Base-by-base conservation (phyloP, 2,329 filamentous ascomycete genomes). In the Trichoderma arundinaceum region DNA sequence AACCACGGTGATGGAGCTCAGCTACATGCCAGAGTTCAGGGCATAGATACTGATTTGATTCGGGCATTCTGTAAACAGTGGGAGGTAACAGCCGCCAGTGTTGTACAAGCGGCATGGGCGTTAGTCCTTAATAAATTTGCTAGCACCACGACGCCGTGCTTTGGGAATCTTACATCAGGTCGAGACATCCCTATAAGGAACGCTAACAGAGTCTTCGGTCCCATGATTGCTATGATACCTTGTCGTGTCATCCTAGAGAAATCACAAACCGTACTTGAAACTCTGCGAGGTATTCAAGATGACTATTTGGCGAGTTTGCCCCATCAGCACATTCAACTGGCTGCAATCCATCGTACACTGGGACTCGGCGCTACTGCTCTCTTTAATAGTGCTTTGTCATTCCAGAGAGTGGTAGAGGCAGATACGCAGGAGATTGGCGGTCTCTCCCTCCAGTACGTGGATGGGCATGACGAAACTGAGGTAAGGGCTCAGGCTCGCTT, bases 91-190 rank as follows among this genome's bases (percentile, higher is more conserved):
- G 66, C 83, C 0, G 82, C 84, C 1, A 83, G 80, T 43, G 72
- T 86, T 0, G 75, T 87, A 2, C 82, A 84, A 65, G 77, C 82
- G 19, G 78, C 78, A 0, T 87, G 85, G 85, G 82, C 80, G 2
- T 74, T 87, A 5, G 74, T 84, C 0, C 71, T 87, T 12, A 77
- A 80, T 12, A 74, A 70, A 7, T 85, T 84, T 67, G 83, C 83
- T 2, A 77, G 78, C 0, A 74, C 76, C 0, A 75, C 77, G 1
- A 82, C 85, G 54, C 77, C 86, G 0, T 82, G 80, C 39, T 87
- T 86, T 65, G 84, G 84, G 4, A 69, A 70, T 7, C 53, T 72
- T 1, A 63, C 61, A 0, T 72, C 71, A 0, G 71, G 71, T 15
- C 71, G 71, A 1, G 71, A 72, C 58, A 65, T 65, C 5, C 53